These are phyloP conservation scores for Forsythia suspensa DNA, from an alignment of 257 asterid species.

Conservation along the genomic window DNA sequence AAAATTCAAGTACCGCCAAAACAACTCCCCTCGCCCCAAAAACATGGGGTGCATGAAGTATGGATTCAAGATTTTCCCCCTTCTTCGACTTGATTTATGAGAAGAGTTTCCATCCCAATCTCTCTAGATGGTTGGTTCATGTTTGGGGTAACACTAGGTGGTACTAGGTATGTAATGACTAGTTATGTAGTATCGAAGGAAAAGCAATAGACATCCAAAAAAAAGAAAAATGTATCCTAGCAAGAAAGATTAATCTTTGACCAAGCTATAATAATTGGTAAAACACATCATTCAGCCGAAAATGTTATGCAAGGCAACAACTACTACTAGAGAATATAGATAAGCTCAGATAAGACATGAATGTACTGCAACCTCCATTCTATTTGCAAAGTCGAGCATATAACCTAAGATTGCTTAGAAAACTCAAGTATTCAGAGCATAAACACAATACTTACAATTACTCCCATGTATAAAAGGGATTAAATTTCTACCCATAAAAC, in stretches of 20 bases:
- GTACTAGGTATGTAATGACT: neutral
- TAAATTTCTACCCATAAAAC: slow-evolving; percentile 22
- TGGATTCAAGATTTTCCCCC: neutral
- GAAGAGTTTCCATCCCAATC: neutral
- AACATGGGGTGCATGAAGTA: neutral
- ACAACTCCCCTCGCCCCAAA: neutral
- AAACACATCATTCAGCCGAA: neutral
- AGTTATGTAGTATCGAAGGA: neutral
- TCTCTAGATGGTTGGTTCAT: neutral
- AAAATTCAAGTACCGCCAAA: neutral
- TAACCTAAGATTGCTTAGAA: slow-evolving; percentile 11
- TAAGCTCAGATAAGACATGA: too few species aligned
- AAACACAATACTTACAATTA: neutral
- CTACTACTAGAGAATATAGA: neutral
- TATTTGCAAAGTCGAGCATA: slow-evolving; percentile 6
- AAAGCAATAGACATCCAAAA: neutral
- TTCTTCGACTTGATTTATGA: neutral
- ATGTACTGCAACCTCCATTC: slow-evolving; percentile 14
- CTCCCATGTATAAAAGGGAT: slow-evolving; percentile 3
- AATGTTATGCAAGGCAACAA: neutral
- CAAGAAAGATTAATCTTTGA: neutral
- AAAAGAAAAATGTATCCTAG: neutral
- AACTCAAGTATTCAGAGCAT: slow-evolving; percentile 14
- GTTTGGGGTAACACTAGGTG: neutral
- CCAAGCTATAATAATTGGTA: neutral